Conservation (phyloP, 1,284 basidiomycete genomes). For the Cutaneotrichosporon cavernicola region DNA sequence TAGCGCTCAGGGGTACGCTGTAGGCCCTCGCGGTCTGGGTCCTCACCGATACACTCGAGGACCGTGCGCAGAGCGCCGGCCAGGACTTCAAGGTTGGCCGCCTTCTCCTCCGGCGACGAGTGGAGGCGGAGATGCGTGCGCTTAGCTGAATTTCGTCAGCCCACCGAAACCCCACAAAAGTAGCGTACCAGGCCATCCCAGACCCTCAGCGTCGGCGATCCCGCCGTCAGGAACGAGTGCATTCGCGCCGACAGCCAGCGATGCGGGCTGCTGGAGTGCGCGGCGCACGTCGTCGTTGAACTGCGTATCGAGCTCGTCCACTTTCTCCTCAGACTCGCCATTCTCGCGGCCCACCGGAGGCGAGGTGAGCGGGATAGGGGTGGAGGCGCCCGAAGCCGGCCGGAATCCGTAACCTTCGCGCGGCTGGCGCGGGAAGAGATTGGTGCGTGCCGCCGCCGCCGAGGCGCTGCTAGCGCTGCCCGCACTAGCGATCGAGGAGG, state of each 20-base stretch:
- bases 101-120: slow-evolving; percentile 70
- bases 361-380: slow-evolving; percentile 50
- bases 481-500: background rate
- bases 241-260: background rate
- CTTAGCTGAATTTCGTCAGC: slow-evolving; percentile 63
- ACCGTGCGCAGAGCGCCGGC: slow-evolving; percentile 83
- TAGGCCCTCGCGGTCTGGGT: slow-evolving; percentile 91
- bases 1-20: slow-evolving; percentile 90
- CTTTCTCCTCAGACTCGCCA: slow-evolving; percentile 6
- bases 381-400: slow-evolving; percentile 64
- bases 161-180: background rate
- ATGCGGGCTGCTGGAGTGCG: slow-evolving; percentile 16
- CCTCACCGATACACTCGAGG: slow-evolving; percentile 96
- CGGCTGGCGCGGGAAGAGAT: slow-evolving; percentile 27
- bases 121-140: slow-evolving; percentile 81
- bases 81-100: slow-evolving; percentile 72
- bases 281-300: slow-evolving; percentile 26
- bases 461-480: background rate
- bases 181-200: slow-evolving; percentile 85
- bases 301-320: slow-evolving; percentile 19
- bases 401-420: slow-evolving; percentile 80
- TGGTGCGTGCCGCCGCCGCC: background rate
- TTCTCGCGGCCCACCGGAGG: background rate
- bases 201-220: slow-evolving; percentile 78
- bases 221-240: slow-evolving; percentile 42